These are phyloP conservation scores for Penicillium griseofulvum DNA, from an alignment of 2,329 filamentous ascomycete species.

Conservation along the genomic window DNA sequence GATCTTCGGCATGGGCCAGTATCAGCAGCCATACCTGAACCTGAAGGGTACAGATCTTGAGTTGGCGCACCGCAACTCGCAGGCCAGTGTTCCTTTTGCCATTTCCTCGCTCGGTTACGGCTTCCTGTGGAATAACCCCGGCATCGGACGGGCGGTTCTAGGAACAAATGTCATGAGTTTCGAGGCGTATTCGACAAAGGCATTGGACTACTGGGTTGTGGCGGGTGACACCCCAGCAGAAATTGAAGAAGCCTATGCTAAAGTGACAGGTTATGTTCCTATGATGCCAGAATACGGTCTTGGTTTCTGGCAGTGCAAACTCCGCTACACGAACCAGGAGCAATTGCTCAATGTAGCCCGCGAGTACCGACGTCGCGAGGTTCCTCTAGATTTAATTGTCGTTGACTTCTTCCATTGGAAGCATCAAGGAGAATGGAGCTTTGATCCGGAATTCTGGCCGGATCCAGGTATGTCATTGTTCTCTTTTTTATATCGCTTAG, in stretches of 20 bases:
- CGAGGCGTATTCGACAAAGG: constrained; percentile 57
- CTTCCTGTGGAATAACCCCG: constrained; percentile 66
- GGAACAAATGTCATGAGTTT: constrained; percentile 62
- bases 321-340: constrained; percentile 65
- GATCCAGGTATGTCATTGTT: constrained; percentile 50
- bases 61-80: constrained; percentile 65
- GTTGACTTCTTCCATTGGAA: constrained; percentile 69
- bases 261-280: constrained; percentile 58
- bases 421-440: constrained; percentile 65
- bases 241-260: constrained; percentile 57
- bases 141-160: constrained; percentile 59
- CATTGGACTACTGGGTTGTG: constrained; percentile 64
- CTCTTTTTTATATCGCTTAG: neutral
- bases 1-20: constrained; percentile 69
- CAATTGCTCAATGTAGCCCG: constrained; percentile 60
- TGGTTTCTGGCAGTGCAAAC: constrained; percentile 68
- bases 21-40: constrained; percentile 63
- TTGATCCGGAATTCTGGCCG: constrained; percentile 64
- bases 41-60: constrained; percentile 63
- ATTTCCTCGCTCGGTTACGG: constrained; percentile 62
- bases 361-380: constrained; percentile 54
- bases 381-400: constrained; percentile 65
- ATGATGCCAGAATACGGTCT: constrained; percentile 69
- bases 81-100: constrained; percentile 63
- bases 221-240: constrained; percentile 55